These are phyloP conservation scores for Colletotrichum sp. DNA, from an alignment of 2,329 filamentous ascomycete genomes.

Conservation along the genomic window DNA sequence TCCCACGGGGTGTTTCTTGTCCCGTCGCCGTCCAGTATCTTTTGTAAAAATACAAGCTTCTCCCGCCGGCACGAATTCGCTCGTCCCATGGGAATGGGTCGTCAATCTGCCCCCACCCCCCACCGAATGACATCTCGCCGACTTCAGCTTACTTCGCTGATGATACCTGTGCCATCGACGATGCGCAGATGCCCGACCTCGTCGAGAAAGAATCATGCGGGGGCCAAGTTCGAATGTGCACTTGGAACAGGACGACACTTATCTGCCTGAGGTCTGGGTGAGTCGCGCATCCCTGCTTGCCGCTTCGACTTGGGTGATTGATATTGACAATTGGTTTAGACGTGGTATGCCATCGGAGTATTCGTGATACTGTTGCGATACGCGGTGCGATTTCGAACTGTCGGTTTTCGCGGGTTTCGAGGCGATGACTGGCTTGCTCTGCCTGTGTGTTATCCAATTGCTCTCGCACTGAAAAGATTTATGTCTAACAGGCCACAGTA, in stretches of 20 bases:
- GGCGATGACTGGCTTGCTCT: conserved; percentile 25
- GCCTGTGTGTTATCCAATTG: conserved; percentile 1
- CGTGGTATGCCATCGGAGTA: conserved; percentile 20
- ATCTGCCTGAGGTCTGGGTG: conserved; percentile 24
- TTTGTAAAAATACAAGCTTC: not conserved
- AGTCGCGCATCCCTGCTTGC: not conserved
- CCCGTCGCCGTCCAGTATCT: not conserved
- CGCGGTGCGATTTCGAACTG: conserved; percentile 21
- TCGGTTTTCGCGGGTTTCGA: conserved; percentile 21
- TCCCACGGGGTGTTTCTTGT: not conserved
- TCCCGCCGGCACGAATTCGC: not conserved
- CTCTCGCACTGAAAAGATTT: fast-evolving
- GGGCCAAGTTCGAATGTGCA: conserved; percentile 11
- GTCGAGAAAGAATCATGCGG: not conserved
- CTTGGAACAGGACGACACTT: conserved; percentile 16
- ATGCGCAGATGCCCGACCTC: not conserved
- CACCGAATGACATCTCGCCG: not conserved
- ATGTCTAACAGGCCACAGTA: conserved; percentile 14
- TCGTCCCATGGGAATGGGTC: not conserved
- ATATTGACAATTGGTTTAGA: not conserved
- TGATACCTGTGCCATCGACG: not conserved
- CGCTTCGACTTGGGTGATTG: not conserved
- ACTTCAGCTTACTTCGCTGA: not conserved
- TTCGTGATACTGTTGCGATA: conserved; percentile 21
- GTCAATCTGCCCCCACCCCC: not conserved